Evolutionary conservation across 2,329 filamentous ascomycete genomes (phyloP).

Genomic region (Diaporthe citri): DNA sequence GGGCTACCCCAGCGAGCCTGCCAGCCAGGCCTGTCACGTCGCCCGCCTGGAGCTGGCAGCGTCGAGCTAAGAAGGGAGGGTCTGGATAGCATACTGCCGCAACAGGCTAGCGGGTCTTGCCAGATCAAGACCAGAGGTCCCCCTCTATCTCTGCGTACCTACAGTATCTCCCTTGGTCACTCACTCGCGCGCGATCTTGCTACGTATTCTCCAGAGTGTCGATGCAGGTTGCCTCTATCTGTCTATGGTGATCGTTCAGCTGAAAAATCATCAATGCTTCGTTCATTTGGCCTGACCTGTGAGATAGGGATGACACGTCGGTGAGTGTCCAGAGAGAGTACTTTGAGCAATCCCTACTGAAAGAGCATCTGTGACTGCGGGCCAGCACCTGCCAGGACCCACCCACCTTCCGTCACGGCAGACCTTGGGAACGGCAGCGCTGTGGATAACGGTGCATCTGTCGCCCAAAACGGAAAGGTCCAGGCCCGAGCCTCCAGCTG

Average conservation of each 20-base stretch:
- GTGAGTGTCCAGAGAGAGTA: not conserved
- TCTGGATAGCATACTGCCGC: constrained; percentile 7
- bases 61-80: not conserved
- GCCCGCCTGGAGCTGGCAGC: not conserved
- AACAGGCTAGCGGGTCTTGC: constrained; percentile 7
- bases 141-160: not conserved
- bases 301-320: not conserved
- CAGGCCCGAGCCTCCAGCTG: constrained; percentile 34
- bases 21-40: constrained; percentile 15
- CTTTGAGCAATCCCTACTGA: not conserved
- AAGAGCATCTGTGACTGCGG: not conserved
- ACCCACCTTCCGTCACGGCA: constrained; percentile 18
- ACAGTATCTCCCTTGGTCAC: not conserved
- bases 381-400: constrained; percentile 11
- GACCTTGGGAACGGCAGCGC: constrained; percentile 10
- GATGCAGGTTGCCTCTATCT: not conserved
- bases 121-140: not conserved
- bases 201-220: not conserved
- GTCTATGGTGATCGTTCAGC: not conserved
- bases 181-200: not conserved
- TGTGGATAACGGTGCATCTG: constrained; percentile 26
- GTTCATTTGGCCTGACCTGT: not conserved
- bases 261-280: not conserved
- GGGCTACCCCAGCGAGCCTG: not conserved
- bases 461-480: constrained; percentile 37